Evolutionary conservation across 306 rosid genomes (phyloP).

Genomic region (Vigna nakashimae): DNA sequence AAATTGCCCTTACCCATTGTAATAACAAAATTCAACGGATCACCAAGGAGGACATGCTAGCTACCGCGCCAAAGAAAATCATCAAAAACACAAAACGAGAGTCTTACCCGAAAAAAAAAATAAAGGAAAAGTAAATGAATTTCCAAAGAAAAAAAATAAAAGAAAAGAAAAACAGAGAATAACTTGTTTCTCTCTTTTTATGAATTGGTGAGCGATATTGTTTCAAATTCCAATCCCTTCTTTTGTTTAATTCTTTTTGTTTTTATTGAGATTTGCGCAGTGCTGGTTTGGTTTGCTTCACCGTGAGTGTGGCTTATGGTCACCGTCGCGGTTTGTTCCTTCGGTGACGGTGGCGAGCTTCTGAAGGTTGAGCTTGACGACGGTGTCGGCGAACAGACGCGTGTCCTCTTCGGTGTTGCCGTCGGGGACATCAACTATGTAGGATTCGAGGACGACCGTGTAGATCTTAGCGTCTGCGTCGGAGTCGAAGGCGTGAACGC

Average conservation of each 20-base stretch:
- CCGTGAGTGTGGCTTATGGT: conserved; percentile 53
- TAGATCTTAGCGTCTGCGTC: conserved; percentile 69
- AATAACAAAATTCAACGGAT: conserved; percentile 35
- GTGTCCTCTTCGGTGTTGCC: conserved; percentile 96
- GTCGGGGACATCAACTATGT: conserved; percentile 88
- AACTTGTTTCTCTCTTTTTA: conserved; percentile 18
- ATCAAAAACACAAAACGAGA: neutral
- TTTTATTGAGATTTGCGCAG: neutral
- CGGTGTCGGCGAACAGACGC: conserved; percentile 90
- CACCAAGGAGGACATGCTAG: conserved; percentile 39
- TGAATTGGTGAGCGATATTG: neutral
- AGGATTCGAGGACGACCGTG: conserved; percentile 87
- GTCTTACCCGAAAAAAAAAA: conserved; percentile 31
- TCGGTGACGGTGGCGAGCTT: conserved; percentile 90
- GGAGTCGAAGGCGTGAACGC: conserved; percentile 71
- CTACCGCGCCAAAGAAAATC: conserved; percentile 15
- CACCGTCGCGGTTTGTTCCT: conserved; percentile 70
- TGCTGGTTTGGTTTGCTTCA: conserved; percentile 11
- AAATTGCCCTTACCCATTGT: conserved; percentile 50
- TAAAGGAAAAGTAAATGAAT: conserved; percentile 17
- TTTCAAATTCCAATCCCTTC: conserved; percentile 36
- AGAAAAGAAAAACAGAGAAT: conserved; percentile 7
- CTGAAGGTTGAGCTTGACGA: conserved; percentile 90
- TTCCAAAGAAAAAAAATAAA: neutral
- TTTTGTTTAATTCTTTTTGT: neutral